phyloP scores from a whole-genome alignment of 2,329 filamentous ascomycete species.

The Fusarium torulosum region DNA sequence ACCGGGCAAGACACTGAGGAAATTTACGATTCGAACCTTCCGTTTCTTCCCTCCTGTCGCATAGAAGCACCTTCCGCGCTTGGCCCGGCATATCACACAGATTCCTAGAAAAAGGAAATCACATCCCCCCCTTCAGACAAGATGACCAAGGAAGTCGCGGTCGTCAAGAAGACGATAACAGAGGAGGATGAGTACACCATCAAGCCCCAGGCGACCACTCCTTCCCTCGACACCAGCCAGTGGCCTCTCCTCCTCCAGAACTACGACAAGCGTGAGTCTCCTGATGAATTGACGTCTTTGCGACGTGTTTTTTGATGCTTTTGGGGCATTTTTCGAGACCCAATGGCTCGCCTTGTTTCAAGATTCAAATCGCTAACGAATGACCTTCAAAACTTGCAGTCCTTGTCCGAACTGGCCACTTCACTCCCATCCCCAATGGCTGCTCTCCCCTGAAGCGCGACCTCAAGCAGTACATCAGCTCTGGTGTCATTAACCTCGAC shows the following conservation, averaged over 20 bases:
- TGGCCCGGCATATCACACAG: conserved; percentile 48
- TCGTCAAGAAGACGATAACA: conserved; percentile 51
- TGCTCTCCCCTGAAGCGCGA: conserved; percentile 93
- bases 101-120: conserved; percentile 29
- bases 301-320: conserved; percentile 9
- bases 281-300: background rate
- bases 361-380: conserved; percentile 33
- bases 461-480: conserved; percentile 96
- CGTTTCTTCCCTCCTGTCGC: conserved; percentile 46
- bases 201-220: conserved; percentile 88
- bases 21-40: conserved; percentile 47
- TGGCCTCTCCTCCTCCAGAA: conserved; percentile 97
- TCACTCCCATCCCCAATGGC: conserved; percentile 94
- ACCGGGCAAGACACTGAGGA: conserved; percentile 51
- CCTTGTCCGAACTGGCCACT: conserved; percentile 93
- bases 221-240: conserved; percentile 84
- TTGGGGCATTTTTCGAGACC: conserved; percentile 1
- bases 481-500: conserved; percentile 94
- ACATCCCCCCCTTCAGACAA: conserved; percentile 29
- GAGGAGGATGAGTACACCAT: conserved; percentile 83
- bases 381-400: conserved; percentile 64
- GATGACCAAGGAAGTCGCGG: conserved; percentile 63
- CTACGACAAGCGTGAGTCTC: conserved; percentile 85
- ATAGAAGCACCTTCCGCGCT: conserved; percentile 45
- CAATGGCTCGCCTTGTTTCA: conserved; percentile 12